Conservation (phyloP, 371 early-diverging fungal genomes). For the Chytridiales sp. region DNA sequence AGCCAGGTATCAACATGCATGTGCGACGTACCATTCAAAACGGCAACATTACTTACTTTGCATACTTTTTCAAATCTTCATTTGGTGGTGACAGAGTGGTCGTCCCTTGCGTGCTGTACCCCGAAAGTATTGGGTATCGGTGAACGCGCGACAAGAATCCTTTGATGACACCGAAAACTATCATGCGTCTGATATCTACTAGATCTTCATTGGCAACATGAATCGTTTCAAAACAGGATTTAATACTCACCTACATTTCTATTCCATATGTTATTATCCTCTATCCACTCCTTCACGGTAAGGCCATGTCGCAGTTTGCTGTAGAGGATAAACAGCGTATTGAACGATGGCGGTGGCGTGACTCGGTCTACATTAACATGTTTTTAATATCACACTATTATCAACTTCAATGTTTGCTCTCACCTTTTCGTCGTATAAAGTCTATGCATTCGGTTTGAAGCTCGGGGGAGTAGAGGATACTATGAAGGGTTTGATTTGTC, state of each 20-base stretch:
- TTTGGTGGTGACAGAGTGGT: too few species aligned
- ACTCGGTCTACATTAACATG: background rate
- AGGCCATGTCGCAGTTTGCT: conserved; percentile 71
- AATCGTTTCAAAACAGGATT: background rate
- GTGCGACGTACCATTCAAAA: too few species aligned
- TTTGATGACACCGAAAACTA: conserved; percentile 80
- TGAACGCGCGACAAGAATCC: conserved; percentile 77
- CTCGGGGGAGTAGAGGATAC: conserved; percentile 58
- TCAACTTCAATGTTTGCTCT: too few species aligned
- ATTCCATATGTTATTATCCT: conserved; percentile 67
- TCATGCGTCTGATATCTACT: conserved; percentile 61
- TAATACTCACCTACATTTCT: background rate
- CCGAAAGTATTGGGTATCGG: conserved; percentile 71
- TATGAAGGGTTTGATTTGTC: conserved; percentile 56
- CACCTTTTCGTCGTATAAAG: conserved; percentile 66
- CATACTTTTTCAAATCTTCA: too few species aligned
- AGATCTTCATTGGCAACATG: background rate
- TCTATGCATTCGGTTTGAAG: conserved; percentile 66
- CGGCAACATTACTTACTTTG: too few species aligned
- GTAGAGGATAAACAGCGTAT: conserved; percentile 69
- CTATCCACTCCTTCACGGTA: conserved; percentile 74
- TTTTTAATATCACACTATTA: too few species aligned
- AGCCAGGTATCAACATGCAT: background rate
- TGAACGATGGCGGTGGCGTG: conserved; percentile 55
- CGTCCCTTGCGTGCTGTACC: too few species aligned